A percentile compares a stretch with the other conserved stretches of the same genome.
phyloP scores from a whole-genome alignment of 2,329 filamentous ascomycete genomes.

The Emmonsiellopsis sp. region DNA sequence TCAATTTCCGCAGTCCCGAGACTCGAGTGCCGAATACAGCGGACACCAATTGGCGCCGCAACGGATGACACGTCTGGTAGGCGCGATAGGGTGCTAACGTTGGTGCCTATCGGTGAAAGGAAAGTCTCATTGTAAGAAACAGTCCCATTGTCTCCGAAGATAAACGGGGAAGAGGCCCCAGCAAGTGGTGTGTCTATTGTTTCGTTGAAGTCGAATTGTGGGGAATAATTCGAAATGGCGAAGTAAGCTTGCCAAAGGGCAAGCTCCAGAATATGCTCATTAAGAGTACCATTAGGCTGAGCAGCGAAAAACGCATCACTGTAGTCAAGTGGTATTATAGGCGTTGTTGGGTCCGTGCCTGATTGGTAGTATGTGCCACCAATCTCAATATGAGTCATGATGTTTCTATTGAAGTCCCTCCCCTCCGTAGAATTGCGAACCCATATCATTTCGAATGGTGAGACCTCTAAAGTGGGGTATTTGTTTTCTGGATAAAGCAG shows the following conservation, averaged over 20 bases:
- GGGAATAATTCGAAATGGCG: background rate
- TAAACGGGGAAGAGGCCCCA: background rate
- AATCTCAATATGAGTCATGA: background rate
- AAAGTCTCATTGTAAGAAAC: background rate
- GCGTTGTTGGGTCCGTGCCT: background rate
- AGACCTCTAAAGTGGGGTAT: too few relatives aligned
- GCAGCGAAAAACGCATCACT: background rate
- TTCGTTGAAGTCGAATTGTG: background rate
- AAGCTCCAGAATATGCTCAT: background rate
- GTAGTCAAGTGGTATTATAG: background rate
- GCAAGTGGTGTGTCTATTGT: background rate
- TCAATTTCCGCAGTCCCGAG: slow-evolving; percentile 1
- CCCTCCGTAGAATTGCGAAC: too few relatives aligned
- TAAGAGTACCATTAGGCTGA: background rate
- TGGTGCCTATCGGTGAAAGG: background rate
- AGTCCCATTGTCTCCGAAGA: background rate
- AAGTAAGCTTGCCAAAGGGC: background rate
- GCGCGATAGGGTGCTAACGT: background rate
- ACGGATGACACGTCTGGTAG: background rate
- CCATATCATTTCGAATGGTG: too few relatives aligned
- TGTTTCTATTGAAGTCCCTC: too few relatives aligned
- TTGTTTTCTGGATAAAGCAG: background rate
- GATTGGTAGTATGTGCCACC: background rate
- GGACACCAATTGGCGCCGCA: background rate
- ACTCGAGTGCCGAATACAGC: background rate